A percentile compares a stretch with the other conserved stretches of the same genome.
Conservation (phyloP, 257 asterid genomes). For the Nicotiana noctiflora region DNA sequence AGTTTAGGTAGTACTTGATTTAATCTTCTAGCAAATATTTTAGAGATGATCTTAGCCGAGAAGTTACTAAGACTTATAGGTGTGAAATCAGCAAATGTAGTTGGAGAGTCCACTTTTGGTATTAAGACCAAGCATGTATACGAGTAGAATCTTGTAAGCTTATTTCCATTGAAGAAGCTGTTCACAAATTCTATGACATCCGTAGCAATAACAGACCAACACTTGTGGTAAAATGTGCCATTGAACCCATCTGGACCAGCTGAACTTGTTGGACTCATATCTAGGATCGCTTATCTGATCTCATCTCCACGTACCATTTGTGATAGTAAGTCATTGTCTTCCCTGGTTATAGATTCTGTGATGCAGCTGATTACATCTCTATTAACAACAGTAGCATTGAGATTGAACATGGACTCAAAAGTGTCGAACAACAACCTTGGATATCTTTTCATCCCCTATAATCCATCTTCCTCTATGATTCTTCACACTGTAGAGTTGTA, state of each 20-base stretch:
- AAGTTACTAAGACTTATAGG: background rate
- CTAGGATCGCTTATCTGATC: background rate
- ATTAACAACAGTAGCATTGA: no score
- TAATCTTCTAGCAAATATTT: background rate
- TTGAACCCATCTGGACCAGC: background rate
- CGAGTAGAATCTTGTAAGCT: background rate
- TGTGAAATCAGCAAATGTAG: no score
- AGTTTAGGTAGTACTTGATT: background rate
- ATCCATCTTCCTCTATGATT: no score
- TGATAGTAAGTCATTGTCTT: no score
- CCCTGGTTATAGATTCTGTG: no score
- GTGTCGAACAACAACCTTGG: no score
- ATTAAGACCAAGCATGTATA: background rate
- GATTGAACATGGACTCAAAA: no score
- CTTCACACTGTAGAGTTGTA: no score
- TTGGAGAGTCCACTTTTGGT: background rate
- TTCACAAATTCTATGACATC: background rate
- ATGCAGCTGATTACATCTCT: no score
- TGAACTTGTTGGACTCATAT: no score
- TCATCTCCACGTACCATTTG: background rate
- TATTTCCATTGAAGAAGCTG: background rate
- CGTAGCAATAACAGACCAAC: background rate
- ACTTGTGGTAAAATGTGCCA: background rate
- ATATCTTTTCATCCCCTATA: no score
- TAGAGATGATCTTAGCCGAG: background rate